Conservation (phyloP, 1,284 basidiomycete genomes). For the Taiwanofungus camphoratus region DNA sequence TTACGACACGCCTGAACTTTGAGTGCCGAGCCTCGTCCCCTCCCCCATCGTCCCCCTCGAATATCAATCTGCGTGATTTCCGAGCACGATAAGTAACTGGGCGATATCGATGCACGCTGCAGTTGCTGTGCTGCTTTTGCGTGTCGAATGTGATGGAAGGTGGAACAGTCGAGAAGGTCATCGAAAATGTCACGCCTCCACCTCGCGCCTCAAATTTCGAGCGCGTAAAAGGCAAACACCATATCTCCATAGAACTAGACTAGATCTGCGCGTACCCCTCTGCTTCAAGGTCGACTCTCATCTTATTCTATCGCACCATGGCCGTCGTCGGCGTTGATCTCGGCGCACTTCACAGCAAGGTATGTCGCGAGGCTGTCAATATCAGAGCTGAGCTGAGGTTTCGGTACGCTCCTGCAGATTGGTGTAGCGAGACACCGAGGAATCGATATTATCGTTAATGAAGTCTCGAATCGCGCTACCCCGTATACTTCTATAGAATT, state of each 20-base stretch:
- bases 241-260: neutral
- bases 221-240: slow-evolving; percentile 24
- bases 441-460: slow-evolving; percentile 94
- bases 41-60: too few relatives aligned
- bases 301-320: slow-evolving; percentile 39
- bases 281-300: slow-evolving; percentile 13
- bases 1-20: too few relatives aligned
- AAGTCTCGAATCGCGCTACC: slow-evolving; percentile 91
- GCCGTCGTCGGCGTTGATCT: slow-evolving; percentile 92
- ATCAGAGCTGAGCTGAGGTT: slow-evolving; percentile 7
- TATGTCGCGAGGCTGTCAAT: slow-evolving; percentile 25
- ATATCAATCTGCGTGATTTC: neutral
- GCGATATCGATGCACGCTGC: slow-evolving; percentile 8
- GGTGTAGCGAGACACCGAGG: slow-evolving; percentile 90
- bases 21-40: too few relatives aligned
- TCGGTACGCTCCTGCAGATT: slow-evolving; percentile 47
- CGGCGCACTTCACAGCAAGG: slow-evolving; percentile 84
- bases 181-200: slow-evolving; percentile 11
- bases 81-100: neutral
- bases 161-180: slow-evolving; percentile 20
- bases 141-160: slow-evolving; percentile 14
- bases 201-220: slow-evolving; percentile 25
- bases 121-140: neutral
- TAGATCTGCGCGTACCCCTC: neutral
- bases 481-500: slow-evolving; percentile 52